These are phyloP conservation scores for Neofusicoccum parvum DNA, from an alignment of 2,329 filamentous ascomycete genomes.

Conservation along the genomic window DNA sequence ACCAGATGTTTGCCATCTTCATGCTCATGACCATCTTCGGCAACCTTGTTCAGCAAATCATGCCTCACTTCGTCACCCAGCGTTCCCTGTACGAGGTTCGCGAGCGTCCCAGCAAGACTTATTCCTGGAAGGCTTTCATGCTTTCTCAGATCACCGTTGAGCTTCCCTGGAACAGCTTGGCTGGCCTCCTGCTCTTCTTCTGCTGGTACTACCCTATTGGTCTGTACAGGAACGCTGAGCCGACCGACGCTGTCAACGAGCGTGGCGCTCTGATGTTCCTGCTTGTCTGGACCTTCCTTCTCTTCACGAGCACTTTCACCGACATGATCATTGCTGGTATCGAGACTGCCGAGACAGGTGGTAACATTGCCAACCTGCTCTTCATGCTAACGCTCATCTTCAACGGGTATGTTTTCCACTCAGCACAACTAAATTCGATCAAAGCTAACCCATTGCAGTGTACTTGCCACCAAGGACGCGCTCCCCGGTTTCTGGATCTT, in stretches of 20 bases:
- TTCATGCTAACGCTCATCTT: slow-evolving; percentile 72
- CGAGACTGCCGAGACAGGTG: slow-evolving; percentile 69
- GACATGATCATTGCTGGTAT: slow-evolving; percentile 72
- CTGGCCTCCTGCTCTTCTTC: slow-evolving; percentile 70
- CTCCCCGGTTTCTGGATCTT: slow-evolving; percentile 76
- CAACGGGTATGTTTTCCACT: slow-evolving; percentile 47
- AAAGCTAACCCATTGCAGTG: slow-evolving; percentile 52
- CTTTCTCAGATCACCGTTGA: slow-evolving; percentile 78
- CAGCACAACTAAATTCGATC: slow-evolving; percentile 26
- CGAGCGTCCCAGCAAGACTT: slow-evolving; percentile 78
- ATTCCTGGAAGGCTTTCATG: slow-evolving; percentile 80
- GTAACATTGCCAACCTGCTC: slow-evolving; percentile 69
- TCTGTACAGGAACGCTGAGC: slow-evolving; percentile 65
- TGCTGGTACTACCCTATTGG: slow-evolving; percentile 83
- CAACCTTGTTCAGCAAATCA: slow-evolving; percentile 72
- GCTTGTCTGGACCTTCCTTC: slow-evolving; percentile 68
- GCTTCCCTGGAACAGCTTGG: slow-evolving; percentile 74
- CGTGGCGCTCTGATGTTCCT: slow-evolving; percentile 77
- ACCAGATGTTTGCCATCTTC: slow-evolving; percentile 81
- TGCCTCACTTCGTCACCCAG: slow-evolving; percentile 79
- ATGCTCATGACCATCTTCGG: slow-evolving; percentile 75
- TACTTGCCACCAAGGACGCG: slow-evolving; percentile 61
- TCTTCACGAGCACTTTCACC: slow-evolving; percentile 77
- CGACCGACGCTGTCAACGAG: slow-evolving; percentile 60
- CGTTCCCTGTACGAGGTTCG: slow-evolving; percentile 79